Evolutionary conservation across 306 rosid genomes (phyloP).

Genomic region (Vigna nakashimae): DNA sequence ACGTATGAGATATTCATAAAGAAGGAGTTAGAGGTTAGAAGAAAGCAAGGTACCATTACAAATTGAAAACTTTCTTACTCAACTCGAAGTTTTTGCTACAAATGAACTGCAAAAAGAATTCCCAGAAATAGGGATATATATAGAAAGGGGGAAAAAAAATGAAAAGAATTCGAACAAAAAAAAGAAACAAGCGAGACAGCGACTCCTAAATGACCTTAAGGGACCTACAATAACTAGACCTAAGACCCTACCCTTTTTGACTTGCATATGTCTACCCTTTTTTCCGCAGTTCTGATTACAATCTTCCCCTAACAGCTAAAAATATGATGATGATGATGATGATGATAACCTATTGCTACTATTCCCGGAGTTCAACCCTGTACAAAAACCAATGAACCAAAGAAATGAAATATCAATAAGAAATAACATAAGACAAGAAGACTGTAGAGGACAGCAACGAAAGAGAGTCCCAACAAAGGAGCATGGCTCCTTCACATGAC

Average conservation of each 20-base stretch:
- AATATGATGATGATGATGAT: slow-evolving; percentile 47
- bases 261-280: slow-evolving; percentile 59
- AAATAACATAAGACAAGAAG: slow-evolving; percentile 59
- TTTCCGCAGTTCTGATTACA: slow-evolving; percentile 57
- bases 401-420: slow-evolving; percentile 65
- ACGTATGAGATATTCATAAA: not conserved
- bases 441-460: slow-evolving; percentile 44
- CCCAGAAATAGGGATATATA: slow-evolving; percentile 63
- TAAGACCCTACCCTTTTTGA: slow-evolving; percentile 72
- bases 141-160: slow-evolving; percentile 40
- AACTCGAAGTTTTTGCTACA: slow-evolving; percentile 78
- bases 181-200: slow-evolving; percentile 50
- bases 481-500: slow-evolving; percentile 49
- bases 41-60: slow-evolving; percentile 46
- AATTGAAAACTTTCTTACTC: slow-evolving; percentile 68
- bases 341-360: slow-evolving; percentile 65
- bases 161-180: slow-evolving; percentile 63
- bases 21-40: slow-evolving; percentile 1
- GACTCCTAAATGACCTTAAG: slow-evolving; percentile 57
- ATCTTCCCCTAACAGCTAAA: slow-evolving; percentile 70
- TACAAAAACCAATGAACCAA: slow-evolving; percentile 83
- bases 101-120: slow-evolving; percentile 99
- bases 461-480: slow-evolving; percentile 40
- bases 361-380: slow-evolving; percentile 75
- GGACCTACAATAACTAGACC: slow-evolving; percentile 66